Evolutionary conservation across 306 rosid species (phyloP).

Genomic region (Prunus fruticosa): DNA sequence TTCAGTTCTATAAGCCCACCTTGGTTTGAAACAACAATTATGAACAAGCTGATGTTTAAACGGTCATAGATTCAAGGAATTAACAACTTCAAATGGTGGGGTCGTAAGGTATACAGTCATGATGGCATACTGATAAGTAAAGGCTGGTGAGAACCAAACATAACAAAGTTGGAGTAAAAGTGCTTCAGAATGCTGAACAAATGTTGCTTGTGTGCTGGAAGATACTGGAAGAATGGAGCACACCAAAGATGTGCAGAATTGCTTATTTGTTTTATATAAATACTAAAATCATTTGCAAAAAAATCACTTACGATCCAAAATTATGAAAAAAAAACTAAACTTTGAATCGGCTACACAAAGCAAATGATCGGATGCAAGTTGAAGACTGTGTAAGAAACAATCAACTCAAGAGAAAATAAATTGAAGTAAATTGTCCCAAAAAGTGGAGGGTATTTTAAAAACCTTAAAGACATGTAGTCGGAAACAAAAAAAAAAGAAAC

Average conservation of each 20-base stretch:
- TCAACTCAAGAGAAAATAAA: neutral
- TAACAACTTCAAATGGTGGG: conserved; percentile 15
- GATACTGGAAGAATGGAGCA: neutral
- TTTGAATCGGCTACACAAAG: neutral
- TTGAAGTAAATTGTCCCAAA: neutral
- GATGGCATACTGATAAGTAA: neutral
- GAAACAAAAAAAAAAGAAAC: neutral
- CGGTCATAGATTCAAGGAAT: conserved; percentile 5
- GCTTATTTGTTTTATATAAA: neutral
- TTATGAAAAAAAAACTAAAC: neutral
- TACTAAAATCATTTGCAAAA: neutral
- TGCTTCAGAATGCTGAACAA: neutral
- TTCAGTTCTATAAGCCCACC: conserved; percentile 22
- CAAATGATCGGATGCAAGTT: neutral
- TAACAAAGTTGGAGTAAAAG: neutral
- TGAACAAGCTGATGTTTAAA: neutral
- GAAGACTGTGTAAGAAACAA: neutral
- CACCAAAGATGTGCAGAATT: neutral
- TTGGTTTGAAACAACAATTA: conserved; percentile 15
- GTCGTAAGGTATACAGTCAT: neutral
- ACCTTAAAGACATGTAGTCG: neutral
- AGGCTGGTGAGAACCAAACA: neutral
- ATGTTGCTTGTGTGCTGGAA: neutral
- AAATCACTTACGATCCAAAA: neutral
- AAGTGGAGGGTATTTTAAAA: neutral